A percentile compares a stretch with the other conserved stretches of the same genome.
Conservation (phyloP, 139 green algal genomes). For the Spirogloea muscicola region DNA sequence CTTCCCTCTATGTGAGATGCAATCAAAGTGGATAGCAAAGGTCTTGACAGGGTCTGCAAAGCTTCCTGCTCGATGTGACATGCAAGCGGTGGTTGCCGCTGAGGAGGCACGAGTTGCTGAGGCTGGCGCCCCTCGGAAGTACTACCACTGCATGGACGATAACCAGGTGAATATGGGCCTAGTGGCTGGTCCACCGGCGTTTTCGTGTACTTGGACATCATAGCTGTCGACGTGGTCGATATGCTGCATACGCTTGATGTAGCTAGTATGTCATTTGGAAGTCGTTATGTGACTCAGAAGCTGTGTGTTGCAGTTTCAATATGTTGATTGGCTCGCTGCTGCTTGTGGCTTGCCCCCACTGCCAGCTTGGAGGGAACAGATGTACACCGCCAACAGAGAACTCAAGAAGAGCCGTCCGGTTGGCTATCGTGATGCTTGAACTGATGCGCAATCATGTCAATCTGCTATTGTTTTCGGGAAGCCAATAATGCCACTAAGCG, state of each 20-base stretch:
- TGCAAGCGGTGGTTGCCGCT: constrained; percentile 3
- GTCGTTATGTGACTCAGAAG: neutral
- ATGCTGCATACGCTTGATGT: neutral
- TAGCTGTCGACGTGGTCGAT: neutral
- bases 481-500: too few relatives aligned
- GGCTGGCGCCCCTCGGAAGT: constrained; percentile 1
- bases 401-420: constrained; percentile 1
- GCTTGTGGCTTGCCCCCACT: constrained; percentile 1
- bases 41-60: neutral
- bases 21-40: constrained; percentile 27
- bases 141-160: constrained; percentile 18
- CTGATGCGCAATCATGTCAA: too few relatives aligned
- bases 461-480: too few relatives aligned
- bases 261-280: neutral
- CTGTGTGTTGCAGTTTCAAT: constrained; percentile 17
- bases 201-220: neutral
- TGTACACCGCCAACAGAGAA: constrained; percentile 7
- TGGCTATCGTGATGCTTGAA: constrained; percentile 19
- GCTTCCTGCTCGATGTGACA: constrained; percentile 12
- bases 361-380: constrained; percentile 6
- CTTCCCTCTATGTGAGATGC: constrained; percentile 35
- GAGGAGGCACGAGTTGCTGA: constrained; percentile 10
- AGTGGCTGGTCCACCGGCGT: neutral
- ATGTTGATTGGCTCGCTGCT: constrained; percentile 6
- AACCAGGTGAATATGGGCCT: constrained; percentile 10